Evolutionary conservation across 768 basidiomycete genomes (phyloP), one percentile per base, ranked within the genome.

Genomic region (Calvatia gigantea): DNA sequence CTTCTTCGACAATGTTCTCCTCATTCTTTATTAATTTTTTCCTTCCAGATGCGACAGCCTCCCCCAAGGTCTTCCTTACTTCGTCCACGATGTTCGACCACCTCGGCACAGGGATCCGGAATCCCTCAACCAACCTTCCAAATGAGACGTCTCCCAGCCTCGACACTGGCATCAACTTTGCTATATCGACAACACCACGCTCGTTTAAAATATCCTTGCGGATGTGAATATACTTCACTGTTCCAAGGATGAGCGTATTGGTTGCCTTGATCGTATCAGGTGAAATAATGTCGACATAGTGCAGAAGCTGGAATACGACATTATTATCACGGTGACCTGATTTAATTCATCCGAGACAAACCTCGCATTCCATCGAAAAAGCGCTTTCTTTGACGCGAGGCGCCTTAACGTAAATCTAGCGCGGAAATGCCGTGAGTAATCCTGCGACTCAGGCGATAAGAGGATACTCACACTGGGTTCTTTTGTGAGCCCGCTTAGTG

Each of bases 301-400:
- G n/a, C n/a, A n/a, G n/a, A n/a, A n/a, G n/a, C n/a, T n/a, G n/a
- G n/a, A n/a, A n/a, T n/a, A n/a, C n/a, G n/a, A n/a, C n/a, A n/a
- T n/a, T n/a, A n/a, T n/a, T n/a, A n/a, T n/a, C n/a, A n/a, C n/a
- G n/a, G n/a, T n/a, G 12, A 33, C 7, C n/a, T n/a, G n/a, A n/a
- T n/a, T n/a, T n/a, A n/a, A n/a, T n/a, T n/a, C n/a, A n/a, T n/a
- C n/a, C n/a, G n/a, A n/a, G n/a, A 52, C 63, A 9, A 57, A 73
- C 76, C 63, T 76, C 83, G 69, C 84, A 86, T 69, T 86, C 86
- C 65, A 86, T 75, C 21, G 77, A 76, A 60, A 85, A 83, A 0
- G 81, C 84, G 59, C 84, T 83, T 64, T 86, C 85, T 61, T 74
- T 79, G 19, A 85, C 84, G 53, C 85, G 72, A 21, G 82, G 72